phyloP scores from a whole-genome alignment of 1,139 yeast species.

The Geotrichum europaeum region DNA sequence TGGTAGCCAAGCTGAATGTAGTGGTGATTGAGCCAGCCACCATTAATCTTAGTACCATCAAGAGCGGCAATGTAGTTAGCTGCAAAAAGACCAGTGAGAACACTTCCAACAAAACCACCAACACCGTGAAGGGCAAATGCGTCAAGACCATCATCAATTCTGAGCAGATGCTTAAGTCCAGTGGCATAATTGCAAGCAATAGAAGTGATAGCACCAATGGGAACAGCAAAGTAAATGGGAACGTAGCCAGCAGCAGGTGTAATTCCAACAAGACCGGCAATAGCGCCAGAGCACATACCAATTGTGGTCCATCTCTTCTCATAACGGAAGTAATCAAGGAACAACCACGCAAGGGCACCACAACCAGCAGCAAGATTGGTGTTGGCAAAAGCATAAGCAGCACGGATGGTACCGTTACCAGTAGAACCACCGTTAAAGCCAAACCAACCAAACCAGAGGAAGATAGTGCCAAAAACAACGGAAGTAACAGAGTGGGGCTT shows the following conservation, averaged over 20 bases:
- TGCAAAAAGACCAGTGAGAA: slow-evolving; percentile 85
- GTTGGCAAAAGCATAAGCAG: slow-evolving; percentile 88
- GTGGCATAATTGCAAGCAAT: slow-evolving; percentile 77
- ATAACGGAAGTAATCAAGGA: slow-evolving; percentile 80
- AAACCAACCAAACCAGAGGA: slow-evolving; percentile 98
- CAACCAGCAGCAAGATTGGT: slow-evolving; percentile 88
- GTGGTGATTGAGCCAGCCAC: slow-evolving; percentile 95
- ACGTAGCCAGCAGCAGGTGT: slow-evolving; percentile 98
- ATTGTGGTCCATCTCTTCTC: slow-evolving; percentile 93
- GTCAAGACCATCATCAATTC: slow-evolving; percentile 92
- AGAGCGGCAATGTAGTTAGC: slow-evolving; percentile 86
- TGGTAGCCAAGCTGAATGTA: slow-evolving; percentile 88
- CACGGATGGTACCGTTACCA: slow-evolving; percentile 83
- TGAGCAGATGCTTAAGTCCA: slow-evolving; percentile 64
- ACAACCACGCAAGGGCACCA: slow-evolving; percentile 93
- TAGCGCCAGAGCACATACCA: slow-evolving; percentile 88
- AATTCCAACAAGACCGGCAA: slow-evolving; percentile 91
- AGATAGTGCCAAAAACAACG: slow-evolving; percentile 87
- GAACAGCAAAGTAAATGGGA: slow-evolving; percentile 80
- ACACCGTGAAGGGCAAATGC: slow-evolving; percentile 91
- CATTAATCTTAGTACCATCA: slow-evolving; percentile 55
- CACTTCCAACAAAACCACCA: slow-evolving; percentile 83
- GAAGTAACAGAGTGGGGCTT: slow-evolving; percentile 88
- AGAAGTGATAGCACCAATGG: slow-evolving; percentile 78
- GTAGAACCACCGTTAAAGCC: slow-evolving; percentile 98